phyloP scores from a whole-genome alignment of 768 basidiomycete genomes.

The Calvatia gigantea region DNA sequence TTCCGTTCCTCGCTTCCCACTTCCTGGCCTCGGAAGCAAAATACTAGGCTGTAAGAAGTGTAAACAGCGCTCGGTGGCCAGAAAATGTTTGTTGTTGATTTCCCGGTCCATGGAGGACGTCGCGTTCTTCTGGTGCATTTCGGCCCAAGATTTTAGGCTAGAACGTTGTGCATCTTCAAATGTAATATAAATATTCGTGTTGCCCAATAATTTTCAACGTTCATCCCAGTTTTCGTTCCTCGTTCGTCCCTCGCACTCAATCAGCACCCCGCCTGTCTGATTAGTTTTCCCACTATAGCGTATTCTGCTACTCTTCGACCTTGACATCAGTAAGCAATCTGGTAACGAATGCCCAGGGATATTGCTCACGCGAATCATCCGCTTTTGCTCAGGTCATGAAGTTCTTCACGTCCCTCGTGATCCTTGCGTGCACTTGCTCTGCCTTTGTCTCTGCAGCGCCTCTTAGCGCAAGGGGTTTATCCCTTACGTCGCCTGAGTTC shows the following conservation, averaged over 20 bases:
- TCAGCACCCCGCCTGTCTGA: background rate
- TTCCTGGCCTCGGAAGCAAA: background rate
- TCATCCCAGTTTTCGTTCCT: background rate
- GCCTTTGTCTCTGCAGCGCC: constrained; percentile 6
- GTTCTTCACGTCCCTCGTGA: constrained; percentile 1
- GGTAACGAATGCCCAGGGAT: background rate
- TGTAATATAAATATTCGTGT: background rate
- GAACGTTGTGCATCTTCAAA: background rate
- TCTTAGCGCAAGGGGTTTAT: background rate
- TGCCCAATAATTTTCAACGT: background rate
- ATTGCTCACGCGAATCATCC: too few relatives aligned
- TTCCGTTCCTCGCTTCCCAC: background rate
- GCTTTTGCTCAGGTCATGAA: background rate
- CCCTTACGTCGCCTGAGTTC: background rate
- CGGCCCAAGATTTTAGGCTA: background rate
- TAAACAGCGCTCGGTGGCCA: background rate
- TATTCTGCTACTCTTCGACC: background rate
- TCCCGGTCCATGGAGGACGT: background rate
- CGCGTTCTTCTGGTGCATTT: background rate
- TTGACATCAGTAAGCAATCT: background rate
- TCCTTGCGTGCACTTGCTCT: constrained; percentile 1
- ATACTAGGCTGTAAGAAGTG: background rate
- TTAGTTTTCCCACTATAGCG: background rate
- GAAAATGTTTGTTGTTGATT: background rate
- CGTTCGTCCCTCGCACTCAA: background rate